Conservation (phyloP, 202 grass and related monocot genomes). For the Setaria viridis region DNA sequence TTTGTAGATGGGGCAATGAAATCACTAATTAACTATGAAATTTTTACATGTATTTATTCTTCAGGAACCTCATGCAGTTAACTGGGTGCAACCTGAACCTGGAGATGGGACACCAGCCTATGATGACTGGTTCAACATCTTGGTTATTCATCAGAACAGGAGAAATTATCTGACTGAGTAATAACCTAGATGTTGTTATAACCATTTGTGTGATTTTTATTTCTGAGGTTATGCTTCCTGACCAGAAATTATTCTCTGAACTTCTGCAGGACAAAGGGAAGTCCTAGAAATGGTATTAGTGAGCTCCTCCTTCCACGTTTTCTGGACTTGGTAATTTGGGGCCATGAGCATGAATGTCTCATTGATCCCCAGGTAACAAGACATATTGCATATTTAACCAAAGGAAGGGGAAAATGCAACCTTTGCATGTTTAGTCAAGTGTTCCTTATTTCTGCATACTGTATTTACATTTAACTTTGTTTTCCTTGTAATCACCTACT, state of each 20-base stretch:
- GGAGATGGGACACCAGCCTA: constrained; percentile 39
- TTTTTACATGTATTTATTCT: constrained; percentile 32
- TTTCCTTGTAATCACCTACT: background rate
- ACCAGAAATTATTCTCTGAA: background rate
- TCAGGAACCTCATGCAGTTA: constrained; percentile 58
- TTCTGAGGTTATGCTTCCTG: background rate
- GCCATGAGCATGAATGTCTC: constrained; percentile 73
- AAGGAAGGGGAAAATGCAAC: background rate
- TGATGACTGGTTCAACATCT: constrained; percentile 65
- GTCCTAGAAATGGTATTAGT: constrained; percentile 47
- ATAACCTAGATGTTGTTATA: background rate
- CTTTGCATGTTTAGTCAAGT: background rate
- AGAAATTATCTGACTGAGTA: background rate
- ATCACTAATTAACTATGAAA: background rate
- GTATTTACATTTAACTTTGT: background rate
- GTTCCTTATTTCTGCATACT: background rate
- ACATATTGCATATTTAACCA: background rate
- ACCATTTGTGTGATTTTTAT: background rate
- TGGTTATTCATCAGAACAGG: constrained; percentile 76
- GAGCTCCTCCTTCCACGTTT: constrained; percentile 60
- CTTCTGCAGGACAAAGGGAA: constrained; percentile 47
- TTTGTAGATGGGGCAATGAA: background rate
- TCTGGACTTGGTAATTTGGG: constrained; percentile 73
- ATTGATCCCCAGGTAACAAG: constrained; percentile 62
- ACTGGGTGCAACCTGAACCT: constrained; percentile 56